Evolutionary conservation across 257 asterid genomes (phyloP).

Genomic region (Prunella vulgaris): DNA sequence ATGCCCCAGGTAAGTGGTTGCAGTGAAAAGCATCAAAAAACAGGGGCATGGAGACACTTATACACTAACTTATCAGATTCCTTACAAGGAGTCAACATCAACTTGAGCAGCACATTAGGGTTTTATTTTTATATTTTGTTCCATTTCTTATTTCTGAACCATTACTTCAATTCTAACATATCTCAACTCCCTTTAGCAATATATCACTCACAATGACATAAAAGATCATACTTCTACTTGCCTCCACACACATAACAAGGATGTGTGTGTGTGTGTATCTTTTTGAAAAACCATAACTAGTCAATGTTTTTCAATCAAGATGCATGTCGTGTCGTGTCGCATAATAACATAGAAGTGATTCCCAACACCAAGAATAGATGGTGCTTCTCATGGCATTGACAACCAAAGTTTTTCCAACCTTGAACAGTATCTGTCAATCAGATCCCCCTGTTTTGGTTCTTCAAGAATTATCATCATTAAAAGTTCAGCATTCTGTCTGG

Average conservation of each 20-base stretch:
- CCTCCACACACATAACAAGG: neutral
- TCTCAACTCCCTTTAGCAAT: neutral
- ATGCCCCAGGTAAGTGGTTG: too few species aligned
- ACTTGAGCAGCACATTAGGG: too few species aligned
- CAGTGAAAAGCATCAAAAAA: neutral
- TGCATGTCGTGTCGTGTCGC: neutral
- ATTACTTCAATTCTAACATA: neutral
- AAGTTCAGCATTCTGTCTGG: neutral
- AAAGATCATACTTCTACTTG: neutral
- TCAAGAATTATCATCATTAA: neutral
- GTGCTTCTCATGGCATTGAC: conserved; percentile 4
- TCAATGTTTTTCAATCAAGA: neutral
- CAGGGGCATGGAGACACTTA: too few species aligned
- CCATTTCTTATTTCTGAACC: neutral
- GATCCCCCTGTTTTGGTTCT: neutral
- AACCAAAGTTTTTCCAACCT: neutral
- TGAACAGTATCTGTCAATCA: neutral
- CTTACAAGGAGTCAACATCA: too few species aligned
- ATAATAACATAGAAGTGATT: neutral
- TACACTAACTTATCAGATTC: too few species aligned
- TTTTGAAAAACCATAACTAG: neutral
- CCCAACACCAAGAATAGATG: neutral
- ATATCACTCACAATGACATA: neutral
- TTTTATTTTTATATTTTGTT: too few species aligned
- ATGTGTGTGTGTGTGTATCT: neutral